Base-by-base conservation (phyloP, 2,329 filamentous ascomycete genomes). In the Stemphylium lycopersici region DNA sequence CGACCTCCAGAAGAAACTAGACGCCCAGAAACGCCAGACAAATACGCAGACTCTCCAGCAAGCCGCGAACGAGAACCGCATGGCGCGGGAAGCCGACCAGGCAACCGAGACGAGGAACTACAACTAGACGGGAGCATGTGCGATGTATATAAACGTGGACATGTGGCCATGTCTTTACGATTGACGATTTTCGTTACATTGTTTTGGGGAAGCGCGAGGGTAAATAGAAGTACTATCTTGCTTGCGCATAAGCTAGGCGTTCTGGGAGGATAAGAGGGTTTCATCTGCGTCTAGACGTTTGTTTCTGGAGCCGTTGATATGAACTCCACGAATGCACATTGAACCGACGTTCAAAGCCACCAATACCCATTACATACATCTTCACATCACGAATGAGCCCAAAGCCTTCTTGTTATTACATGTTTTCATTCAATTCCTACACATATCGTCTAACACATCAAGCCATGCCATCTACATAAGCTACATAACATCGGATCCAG, bases 1-100 rank as follows among this genome's bases (percentile, higher is more conserved):
- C 78, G 86, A 65, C 87, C 63, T 75, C 15, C 70, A 68, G 20
- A 71, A 90, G 29, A 87, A 92, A 70, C 80, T 96, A 12, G 84
- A 87, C 49, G 87, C 87, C 32, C 90, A 96, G 77, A 90, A 89
- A 78, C 87, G 85, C 65, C 86, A 90, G 78, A 91, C 89, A 7
- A 83, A 86, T 48, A 81, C 78, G 26, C 85, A 88, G 55, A 87
- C 86, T 1, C 78, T 96, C 43, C 85, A 87, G 59, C 83, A 89
- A 61, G 84, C 81, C 3, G 91, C 90, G 70, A 78, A 81, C 46
- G 82, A 87, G 51, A 90, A 92, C 68, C 77, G 86, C 51, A 80
- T 83, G 41, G 81, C 81, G 12, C 81, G 90, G 48, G 86, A 92
- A 59, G 85, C 87, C 7, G 90, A 96, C 71, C 81, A 82, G 38